Base-by-base conservation (phyloP, 2,329 filamentous ascomycete genomes). In the Cladosporium sp. region DNA sequence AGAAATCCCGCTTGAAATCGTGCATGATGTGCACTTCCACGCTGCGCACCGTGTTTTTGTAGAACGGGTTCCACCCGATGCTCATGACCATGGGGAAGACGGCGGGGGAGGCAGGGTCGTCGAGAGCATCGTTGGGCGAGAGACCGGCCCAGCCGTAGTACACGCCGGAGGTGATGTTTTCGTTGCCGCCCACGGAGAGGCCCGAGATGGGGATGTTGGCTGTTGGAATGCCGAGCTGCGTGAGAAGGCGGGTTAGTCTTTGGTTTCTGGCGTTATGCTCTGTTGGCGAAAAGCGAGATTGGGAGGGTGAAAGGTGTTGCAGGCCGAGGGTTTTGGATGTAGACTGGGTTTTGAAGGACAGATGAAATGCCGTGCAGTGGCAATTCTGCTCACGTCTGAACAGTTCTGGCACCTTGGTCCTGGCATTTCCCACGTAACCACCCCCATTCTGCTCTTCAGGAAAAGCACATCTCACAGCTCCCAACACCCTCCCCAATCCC, bases 11-110 rank as follows among this genome's bases (percentile, higher is more conserved):
- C 2, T 72, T 68, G 67, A 96, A 95, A 38, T 76, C 69, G 64
- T 89, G 84, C 69, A 99, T 80, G 49, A 99, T 80, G 50, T 69
- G 67, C 45, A 69, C 66, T 53, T 69, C 78, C 65, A 93, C 90
- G 56, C 82, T 89, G 55, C 89, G 84, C 41, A 88, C 83, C 4
- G 80, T 84, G 77, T 99, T 97, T 68, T 91, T 90, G 79, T 96
- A 99, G 73, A 91, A 97, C 0, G 93, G 93, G 71, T 97, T 99
- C 80, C 91, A 97, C 39, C 93, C 93, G 58, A 96, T 92, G 54
- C 84, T 89, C 85, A 96, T 88, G 58, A 95, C 90, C 80, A 95
- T 93, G 1, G 89, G 89, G 69, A 85, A 89, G 51, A 93, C 75
- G 15, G 60, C 61, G 37, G 58, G 59, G 37, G 37, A 32, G 56